These are phyloP conservation scores for Globisporangium sylvaticum DNA, from an alignment of 352 stramenopile species.

Conservation along the genomic window DNA sequence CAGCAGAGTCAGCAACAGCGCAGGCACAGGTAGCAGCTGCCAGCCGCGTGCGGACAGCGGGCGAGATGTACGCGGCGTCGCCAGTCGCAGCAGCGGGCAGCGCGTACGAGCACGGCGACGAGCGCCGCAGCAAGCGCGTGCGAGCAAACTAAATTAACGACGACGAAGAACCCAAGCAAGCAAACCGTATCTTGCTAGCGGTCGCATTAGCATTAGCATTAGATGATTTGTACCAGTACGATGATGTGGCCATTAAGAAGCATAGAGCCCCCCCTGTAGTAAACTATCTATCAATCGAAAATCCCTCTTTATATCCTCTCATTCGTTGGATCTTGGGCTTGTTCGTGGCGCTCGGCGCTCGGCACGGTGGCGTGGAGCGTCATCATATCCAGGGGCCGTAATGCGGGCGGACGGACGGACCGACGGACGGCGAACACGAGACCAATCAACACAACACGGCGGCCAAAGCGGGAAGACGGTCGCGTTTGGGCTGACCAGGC, in stretches of 20 bases:
- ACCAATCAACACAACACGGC: slow-evolving; percentile 6
- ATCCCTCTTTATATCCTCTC: not conserved
- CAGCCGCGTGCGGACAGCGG: slow-evolving; percentile 2
- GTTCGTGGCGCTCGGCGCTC: no score
- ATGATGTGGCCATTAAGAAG: not conserved
- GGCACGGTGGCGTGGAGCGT: not conserved
- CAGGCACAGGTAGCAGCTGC: no score
- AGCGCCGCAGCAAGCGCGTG: slow-evolving; percentile 14
- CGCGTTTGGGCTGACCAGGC: not conserved
- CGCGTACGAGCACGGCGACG: slow-evolving; percentile 7
- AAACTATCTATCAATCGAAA: slow-evolving; percentile 9
- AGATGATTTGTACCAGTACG: slow-evolving; percentile 9
- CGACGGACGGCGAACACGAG: not conserved
- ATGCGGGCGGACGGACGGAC: not conserved
- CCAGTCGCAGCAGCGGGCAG: not conserved
- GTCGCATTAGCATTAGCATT: not conserved
- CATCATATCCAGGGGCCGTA: not conserved
- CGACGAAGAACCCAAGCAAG: not conserved
- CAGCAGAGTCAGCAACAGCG: not conserved
- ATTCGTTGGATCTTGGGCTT: not conserved
- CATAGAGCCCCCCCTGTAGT: slow-evolving; percentile 1
- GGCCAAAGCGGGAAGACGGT: not conserved
- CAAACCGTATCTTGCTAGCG: no score
- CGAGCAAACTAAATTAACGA: slow-evolving; percentile 16
- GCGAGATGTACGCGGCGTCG: not conserved